Conservation (phyloP, 1,139 yeast species). For the Yamadazyma buinensis region DNA sequence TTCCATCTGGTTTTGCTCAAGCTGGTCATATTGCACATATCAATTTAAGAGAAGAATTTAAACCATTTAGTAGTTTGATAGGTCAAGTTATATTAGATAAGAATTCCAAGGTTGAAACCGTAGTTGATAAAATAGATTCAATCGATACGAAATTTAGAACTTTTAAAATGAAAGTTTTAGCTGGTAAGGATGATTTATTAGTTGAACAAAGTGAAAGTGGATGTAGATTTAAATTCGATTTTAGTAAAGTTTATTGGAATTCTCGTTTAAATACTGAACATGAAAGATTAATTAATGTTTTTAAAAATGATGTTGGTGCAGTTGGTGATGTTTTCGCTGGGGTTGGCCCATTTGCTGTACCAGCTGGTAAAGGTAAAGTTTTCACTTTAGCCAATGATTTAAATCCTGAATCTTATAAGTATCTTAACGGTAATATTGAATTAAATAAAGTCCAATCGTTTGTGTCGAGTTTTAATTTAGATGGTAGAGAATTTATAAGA, state of each 20-base stretch:
- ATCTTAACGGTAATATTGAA: conserved; percentile 60
- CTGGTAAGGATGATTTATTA: conserved; percentile 68
- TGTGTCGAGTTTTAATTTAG: conserved; percentile 65
- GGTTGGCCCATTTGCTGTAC: conserved; percentile 97
- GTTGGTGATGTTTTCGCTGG: conserved; percentile 98
- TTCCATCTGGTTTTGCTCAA: conserved; percentile 88
- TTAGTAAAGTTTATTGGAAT: conserved; percentile 95
- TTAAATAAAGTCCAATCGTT: conserved; percentile 60
- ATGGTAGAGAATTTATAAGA: conserved; percentile 78
- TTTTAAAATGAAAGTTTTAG: conserved; percentile 88
- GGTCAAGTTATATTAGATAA: conserved; percentile 92
- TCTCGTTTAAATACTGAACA: conserved; percentile 94
- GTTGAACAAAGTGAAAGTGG: conserved; percentile 91
- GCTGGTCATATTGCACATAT: conserved; percentile 97
- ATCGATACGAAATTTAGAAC: conserved; percentile 89
- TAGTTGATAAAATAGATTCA: conserved; percentile 88
- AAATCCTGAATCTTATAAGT: conserved; percentile 80
- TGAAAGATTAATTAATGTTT: conserved; percentile 64
- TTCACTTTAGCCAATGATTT: conserved; percentile 89
- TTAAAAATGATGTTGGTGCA: conserved; percentile 50
- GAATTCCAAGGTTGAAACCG: conserved; percentile 74
- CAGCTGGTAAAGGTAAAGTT: conserved; percentile 83
- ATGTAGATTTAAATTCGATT: conserved; percentile 83
- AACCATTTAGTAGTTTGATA: conserved; percentile 75
- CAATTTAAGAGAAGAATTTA: conserved; percentile 78